Base-by-base conservation (phyloP, 73 alveolate genomes). In the Paramecium sonneborni region DNA sequence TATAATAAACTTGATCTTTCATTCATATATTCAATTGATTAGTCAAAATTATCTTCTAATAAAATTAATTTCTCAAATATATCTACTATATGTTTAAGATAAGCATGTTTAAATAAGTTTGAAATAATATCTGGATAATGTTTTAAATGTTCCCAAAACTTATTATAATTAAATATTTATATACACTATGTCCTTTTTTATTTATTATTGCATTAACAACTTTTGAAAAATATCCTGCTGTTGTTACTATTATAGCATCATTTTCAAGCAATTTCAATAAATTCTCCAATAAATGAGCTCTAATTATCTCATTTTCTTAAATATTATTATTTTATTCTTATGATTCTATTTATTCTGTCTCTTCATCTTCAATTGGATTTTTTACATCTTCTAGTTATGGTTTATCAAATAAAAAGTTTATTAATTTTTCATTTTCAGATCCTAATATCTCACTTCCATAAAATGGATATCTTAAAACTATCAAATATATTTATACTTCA, bases 141-240 rank as follows among this genome's bases (percentile, higher is more conserved):
- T 52, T 18, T 52, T 14, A 52, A 18, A 52, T 52, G 68, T 79
- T 79, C 90, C 90, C 90, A 79, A 24, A 79, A 46, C 90, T 79
- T n/a, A n/a, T n/a, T n/a, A n/a, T n/a, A n/a, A n/a, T n/a, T n/a
- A n/a, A n/a, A n/a, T n/a, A n/a, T n/a, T n/a, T n/a, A n/a, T n/a
- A n/a, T n/a, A n/a, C n/a, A n/a, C n/a, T n/a, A n/a, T 41, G 43
- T 41, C 90, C 90, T 79, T 48, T 79, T 23, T 46, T 79, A 30
- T 41, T 21, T 41, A 79, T 44, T 1, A 79, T 79, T 15, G 90
- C 69, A 20, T 21, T 14, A 2, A 79, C 26, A 44, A 46, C 21
- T 46, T 79, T 79, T 6, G 70, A 11, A 44, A 79, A 10, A 79
- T 79, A 79, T n/a, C 90, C 90, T 5, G 90, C 90, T 6, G 44